Evolutionary conservation across 2,329 filamentous ascomycete species (phyloP).

Genomic region (Calonectria ilicicola): DNA sequence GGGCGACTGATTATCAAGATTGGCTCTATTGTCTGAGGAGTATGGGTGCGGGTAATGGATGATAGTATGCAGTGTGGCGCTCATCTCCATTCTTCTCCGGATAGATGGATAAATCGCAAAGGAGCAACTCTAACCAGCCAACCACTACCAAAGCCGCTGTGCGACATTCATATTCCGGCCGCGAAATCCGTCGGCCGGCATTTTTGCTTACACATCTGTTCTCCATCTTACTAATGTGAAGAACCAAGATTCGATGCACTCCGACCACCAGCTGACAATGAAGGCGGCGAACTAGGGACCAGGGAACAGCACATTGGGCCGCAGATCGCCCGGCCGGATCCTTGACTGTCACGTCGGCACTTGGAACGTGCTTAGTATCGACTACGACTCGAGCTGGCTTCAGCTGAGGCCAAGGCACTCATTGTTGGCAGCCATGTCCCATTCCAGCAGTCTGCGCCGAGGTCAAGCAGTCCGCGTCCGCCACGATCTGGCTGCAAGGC

Average conservation of each 20-base stretch:
- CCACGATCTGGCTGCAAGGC: constrained; percentile 34
- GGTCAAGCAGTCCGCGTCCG: constrained; percentile 27
- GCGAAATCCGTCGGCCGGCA: constrained; percentile 12
- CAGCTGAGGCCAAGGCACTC: constrained; percentile 15
- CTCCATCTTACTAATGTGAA: constrained; percentile 15
- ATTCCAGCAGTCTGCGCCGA: constrained; percentile 41
- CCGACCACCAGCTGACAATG: constrained; percentile 3
- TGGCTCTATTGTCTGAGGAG: neutral
- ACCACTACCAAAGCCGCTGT: neutral
- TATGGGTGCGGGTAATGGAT: neutral
- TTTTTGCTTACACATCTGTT: constrained; percentile 17
- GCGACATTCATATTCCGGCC: constrained; percentile 1
- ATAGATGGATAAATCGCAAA: neutral
- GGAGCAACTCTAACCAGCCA: constrained; percentile 6
- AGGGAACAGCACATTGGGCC: constrained; percentile 34
- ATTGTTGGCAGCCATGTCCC: constrained; percentile 30
- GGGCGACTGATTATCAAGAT: neutral
- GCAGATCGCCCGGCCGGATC: constrained; percentile 35
- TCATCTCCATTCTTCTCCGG: neutral
- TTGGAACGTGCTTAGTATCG: constrained; percentile 33
- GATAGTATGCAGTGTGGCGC: neutral
- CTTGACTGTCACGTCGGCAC: constrained; percentile 34
- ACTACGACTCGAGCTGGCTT: constrained; percentile 26
- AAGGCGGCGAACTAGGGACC: neutral
- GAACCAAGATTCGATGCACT: constrained; percentile 15